These are phyloP conservation scores for Vaucheria bursata DNA, from an alignment of 352 stramenopile species.

Conservation along the genomic window DNA sequence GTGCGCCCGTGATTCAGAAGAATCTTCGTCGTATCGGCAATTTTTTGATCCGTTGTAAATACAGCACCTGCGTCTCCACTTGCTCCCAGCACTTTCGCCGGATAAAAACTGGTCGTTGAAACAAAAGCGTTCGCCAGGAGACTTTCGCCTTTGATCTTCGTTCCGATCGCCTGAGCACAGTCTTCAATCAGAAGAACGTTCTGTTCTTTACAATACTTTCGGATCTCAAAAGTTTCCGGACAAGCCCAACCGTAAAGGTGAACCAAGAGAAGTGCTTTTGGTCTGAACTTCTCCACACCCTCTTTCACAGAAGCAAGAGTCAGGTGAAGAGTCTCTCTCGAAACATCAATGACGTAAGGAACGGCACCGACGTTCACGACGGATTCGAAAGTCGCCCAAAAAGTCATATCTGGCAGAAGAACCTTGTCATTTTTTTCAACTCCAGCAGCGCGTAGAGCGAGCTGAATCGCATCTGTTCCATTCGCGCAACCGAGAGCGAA, in stretches of 20 bases:
- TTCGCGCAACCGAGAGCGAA: neutral
- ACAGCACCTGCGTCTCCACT: neutral
- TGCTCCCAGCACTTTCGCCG: neutral
- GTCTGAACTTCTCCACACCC: neutral
- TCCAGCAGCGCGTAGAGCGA: neutral
- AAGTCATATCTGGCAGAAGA: conserved; percentile 1
- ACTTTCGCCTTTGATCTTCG: neutral
- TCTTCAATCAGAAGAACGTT: neutral
- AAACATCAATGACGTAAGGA: neutral
- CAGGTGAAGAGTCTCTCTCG: neutral
- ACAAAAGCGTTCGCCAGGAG: neutral
- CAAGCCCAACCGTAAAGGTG: neutral
- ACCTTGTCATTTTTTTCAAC: neutral
- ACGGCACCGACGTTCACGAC: conserved; percentile 1
- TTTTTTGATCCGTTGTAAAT: neutral
- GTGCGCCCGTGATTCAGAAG: neutral
- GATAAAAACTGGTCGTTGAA: neutral
- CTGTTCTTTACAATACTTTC: neutral
- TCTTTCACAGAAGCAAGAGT: conserved; percentile 1
- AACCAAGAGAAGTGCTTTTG: neutral
- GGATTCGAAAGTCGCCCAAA: conserved; percentile 3
- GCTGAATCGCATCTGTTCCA: neutral
- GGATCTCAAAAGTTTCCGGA: neutral
- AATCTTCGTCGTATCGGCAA: neutral
- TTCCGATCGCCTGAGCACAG: neutral